Evolutionary conservation across 768 basidiomycete genomes (phyloP).

Genomic region (Cystofilobasidium ferigula): DNA sequence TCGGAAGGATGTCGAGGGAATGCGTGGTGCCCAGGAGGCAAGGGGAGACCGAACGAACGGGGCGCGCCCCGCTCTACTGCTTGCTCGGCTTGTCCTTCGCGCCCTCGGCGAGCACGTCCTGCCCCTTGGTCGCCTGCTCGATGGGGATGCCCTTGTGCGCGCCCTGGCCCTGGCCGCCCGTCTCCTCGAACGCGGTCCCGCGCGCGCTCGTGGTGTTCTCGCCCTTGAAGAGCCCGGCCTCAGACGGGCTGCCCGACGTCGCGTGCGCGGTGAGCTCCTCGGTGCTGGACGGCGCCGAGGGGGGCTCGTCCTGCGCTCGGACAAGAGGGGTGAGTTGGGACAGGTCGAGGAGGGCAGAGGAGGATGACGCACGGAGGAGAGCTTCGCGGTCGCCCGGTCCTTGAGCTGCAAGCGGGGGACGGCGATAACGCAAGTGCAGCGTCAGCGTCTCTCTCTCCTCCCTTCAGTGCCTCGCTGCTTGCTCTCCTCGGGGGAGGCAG

Average conservation of each 20-base stretch:
- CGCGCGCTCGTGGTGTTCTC: background rate
- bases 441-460: background rate
- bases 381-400: background rate
- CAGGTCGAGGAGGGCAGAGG: background rate
- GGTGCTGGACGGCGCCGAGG: background rate
- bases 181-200: slow-evolving; percentile 2
- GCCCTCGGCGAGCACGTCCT: slow-evolving; percentile 9
- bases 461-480: background rate
- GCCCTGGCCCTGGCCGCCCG: background rate
- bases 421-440: background rate
- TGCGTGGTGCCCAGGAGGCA: too few species aligned
- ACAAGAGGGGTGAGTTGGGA: background rate
- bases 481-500: too few species aligned
- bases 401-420: too few species aligned
- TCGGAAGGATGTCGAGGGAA: too few species aligned
- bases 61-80: too few species aligned
- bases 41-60: too few species aligned
- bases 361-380: background rate
- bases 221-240: background rate
- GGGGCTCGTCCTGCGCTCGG: background rate
- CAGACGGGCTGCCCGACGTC: background rate
- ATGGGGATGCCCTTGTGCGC: background rate
- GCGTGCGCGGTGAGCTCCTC: background rate
- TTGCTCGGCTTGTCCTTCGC: slow-evolving; percentile 11
- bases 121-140: background rate